Base-by-base conservation (phyloP, 176 grass and related monocot species). In the Musa beccarii region DNA sequence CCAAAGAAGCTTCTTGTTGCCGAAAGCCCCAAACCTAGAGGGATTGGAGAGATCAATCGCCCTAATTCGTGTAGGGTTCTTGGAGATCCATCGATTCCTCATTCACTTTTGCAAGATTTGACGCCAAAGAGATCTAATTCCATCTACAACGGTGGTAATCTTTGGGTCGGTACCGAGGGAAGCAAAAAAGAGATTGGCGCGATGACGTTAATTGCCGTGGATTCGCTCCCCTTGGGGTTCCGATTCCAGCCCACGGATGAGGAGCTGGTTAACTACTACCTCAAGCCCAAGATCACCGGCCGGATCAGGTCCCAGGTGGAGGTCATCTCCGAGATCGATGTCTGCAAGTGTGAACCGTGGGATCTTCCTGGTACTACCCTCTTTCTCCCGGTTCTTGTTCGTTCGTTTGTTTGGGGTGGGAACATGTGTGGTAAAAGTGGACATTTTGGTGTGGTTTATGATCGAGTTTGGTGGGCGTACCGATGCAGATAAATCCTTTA, bases 281-380 rank as follows among this genome's bases (percentile, higher is more conserved):
- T 98, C 63, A 98, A 98, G 90, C 79, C 86, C 12, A 99, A 99
- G 88, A 94, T 99, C 68, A 94, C 84, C 1, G 90, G 95, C 7
- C 82, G 84, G 59, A 91, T 91, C 81, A 83, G 59, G 55, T 56
- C 56, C 67, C 90, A 93, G 75, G 59, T 51, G 78, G 86, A 99
- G 81, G 90, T 99, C 66, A 94, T 99, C 51, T 82, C 86, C 22
- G 95, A 99, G 88, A 87, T 99, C 67, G 95, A 99, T 71, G 86
- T 99, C 29, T 99, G 95, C 95, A 99, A 99, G 90, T 94, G 95
- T 84, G 95, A 99, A 76, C 95, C 95, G 0, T 99, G 95, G 95
- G 95, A 99, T 68, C 86, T 99, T 70, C 95, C 95, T 17, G 90
- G 95, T 98, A 81, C 26, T 4, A 43, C 13, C 0, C 10, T 6